phyloP scores from a whole-genome alignment of 2,329 filamentous ascomycete species.

The Botrytis squamosa region DNA sequence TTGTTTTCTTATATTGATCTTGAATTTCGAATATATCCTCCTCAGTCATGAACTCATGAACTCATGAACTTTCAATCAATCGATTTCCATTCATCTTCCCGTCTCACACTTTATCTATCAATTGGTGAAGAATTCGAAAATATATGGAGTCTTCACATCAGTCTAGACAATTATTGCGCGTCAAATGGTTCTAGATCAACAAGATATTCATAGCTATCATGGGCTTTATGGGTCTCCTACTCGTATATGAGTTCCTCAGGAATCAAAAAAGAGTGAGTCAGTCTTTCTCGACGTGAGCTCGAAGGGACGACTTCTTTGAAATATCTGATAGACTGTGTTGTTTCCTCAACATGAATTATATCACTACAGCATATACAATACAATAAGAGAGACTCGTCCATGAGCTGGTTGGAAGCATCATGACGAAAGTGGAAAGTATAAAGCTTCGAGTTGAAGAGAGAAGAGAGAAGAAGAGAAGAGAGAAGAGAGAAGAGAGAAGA shows the following conservation, averaged over 20 bases:
- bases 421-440: not conserved
- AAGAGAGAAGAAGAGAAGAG: not conserved
- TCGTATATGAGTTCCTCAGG: conserved; percentile 3
- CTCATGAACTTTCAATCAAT: not conserved
- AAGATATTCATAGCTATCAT: not conserved
- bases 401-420: not conserved
- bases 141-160: not conserved
- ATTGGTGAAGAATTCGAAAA: not conserved
- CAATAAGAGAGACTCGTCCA: not conserved
- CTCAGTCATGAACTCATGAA: not conserved
- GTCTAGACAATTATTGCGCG: conserved; percentile 5
- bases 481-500: not conserved
- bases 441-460: not conserved
- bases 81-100: not conserved
- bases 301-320: not conserved
- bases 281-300: not conserved
- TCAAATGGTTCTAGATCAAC: conserved; percentile 6
- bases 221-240: not conserved
- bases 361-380: not conserved
- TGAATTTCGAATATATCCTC: not conserved
- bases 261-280: not conserved
- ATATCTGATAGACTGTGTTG: not conserved
- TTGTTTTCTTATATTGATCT: not conserved
- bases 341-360: not conserved
- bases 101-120: not conserved